A percentile compares a stretch with the other conserved stretches of the same genome.
Evolutionary conservation across 176 grass and related monocot genomes (phyloP).

Genomic region (Zea mays): DNA sequence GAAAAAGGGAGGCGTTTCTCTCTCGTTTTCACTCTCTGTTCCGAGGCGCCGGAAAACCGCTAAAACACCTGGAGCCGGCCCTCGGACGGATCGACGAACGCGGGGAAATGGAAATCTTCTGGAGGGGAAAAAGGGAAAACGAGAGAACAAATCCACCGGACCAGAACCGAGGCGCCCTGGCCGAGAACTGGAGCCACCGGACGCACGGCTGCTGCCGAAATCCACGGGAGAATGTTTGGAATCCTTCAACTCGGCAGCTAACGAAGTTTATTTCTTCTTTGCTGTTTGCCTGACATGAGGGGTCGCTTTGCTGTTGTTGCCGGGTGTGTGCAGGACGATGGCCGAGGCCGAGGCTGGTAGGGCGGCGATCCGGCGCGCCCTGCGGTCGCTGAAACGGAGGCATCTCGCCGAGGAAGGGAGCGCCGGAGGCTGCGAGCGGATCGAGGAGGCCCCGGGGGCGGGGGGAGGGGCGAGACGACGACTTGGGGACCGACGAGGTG

Average conservation of each 20-base stretch:
- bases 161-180: conserved; percentile 23
- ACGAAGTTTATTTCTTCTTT: not conserved
- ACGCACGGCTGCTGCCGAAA: conserved; percentile 6
- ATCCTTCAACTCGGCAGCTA: not conserved
- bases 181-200: conserved; percentile 20
- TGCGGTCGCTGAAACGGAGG: conserved; percentile 53
- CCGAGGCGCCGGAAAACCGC: too few relatives aligned
- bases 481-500: too few relatives aligned
- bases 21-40: too few relatives aligned
- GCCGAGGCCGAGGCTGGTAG: conserved; percentile 63
- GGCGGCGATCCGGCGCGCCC: conserved; percentile 55
- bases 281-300: conserved; percentile 6
- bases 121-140: too few relatives aligned
- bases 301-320: conserved; percentile 23
- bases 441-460: too few relatives aligned
- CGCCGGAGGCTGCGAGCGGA: too few relatives aligned
- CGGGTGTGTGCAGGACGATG: conserved; percentile 49
- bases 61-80: too few relatives aligned
- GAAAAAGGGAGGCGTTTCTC: too few relatives aligned
- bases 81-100: too few relatives aligned
- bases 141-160: too few relatives aligned
- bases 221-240: conserved; percentile 10
- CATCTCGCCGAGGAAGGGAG: conserved; percentile 76
- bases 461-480: too few relatives aligned
- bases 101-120: too few relatives aligned